Evolutionary conservation across 805 yeast species (phyloP), one percentile per base, ranked within the genome.

Genomic region (Kodamaea lidongshanica): DNA sequence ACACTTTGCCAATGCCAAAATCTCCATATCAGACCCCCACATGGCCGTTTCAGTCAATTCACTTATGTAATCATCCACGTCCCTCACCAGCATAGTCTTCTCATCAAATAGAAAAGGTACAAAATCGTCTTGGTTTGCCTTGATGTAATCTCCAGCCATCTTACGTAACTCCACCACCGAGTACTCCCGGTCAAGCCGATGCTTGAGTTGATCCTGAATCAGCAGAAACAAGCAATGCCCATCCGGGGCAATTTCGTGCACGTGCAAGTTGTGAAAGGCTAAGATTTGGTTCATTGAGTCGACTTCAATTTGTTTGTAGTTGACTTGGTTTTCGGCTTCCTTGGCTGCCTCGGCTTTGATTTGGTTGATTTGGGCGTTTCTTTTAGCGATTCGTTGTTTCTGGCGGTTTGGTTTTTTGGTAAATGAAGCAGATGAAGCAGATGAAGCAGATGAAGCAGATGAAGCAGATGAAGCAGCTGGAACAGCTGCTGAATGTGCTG

Each of bases 21-120:
- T 77, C 60, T 89, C 98, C 63, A 86, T 64, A 45, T 92, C 96
- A 6, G 95, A 92, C 15, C 98, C 98, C 98, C 98, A 89, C 65
- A 83, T 73, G 0, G 94, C 77, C 0, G 95, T 85, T n/a, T 54
- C 63, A 36, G 72, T 81, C 35, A 89, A 66, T 39, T 77, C 79
- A 3, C 62, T 54, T 3, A 84, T 70, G 52, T 92, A 92, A 13
- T 72, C 73, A 21, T 72, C 78, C 16, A 88, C 56, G 40, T 82
- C 81, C 28, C 69, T 67, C 37, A 84, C 42, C 6, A 71, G 61
- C 64, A 78, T 67, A 1, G 88, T 80, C 9, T 59, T 63, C 42
- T 86, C 96, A 50, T 85, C 94, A 46, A 86, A 79, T 41, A 89
- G 56, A 46, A 81, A 89, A 10, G 96, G 96, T 4, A 72, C 58